Base-by-base conservation (phyloP, 2,329 filamentous ascomycete genomes). In the Rhytidhysteron rufulum region DNA sequence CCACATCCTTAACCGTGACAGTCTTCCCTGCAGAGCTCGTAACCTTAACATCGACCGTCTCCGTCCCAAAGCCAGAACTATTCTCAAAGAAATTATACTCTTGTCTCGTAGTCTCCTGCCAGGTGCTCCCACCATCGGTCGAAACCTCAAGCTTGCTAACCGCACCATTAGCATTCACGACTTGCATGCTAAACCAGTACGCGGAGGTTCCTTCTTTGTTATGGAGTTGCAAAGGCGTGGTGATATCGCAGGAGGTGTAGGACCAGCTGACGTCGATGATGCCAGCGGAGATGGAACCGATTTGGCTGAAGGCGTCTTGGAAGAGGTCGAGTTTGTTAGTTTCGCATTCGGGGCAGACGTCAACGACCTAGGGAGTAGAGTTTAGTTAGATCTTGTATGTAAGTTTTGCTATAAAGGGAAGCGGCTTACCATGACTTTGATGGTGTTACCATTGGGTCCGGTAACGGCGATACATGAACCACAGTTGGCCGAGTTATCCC, bases 131-230 rank as follows among this genome's bases (percentile, higher is more conserved):
- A 9, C 75, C 71, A 52, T 85, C 75, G 15, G 71, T 78, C 43
- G 75, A 79, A 42, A 84, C 79, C 49, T 84, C 79, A 18, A 85
- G 68, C 47, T 65, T 70, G 39, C 67, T 51, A 30, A 84, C 71
- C 13, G 72, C 69, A 44, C 77, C 68, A 57, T 81, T 82, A 52
- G 76, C 66, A 62, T 84, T 83, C 52, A 82, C 69, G 31, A 84
- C 79, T 59, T 85, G 82, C 71, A 81, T 80, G 34, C 70, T 71
- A 65, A 80, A 79, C 75, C 75, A 79, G 58, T 71, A 70, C 21
- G 62, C 54, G 4, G 71, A 74, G 3, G 72, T 70, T 18, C 73
- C 73, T 17, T 68, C 65, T 57, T 80, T 79, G 63, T 76, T 77
- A 58, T 73, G 70, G 18, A 80, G 65, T 33, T 66, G 50, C 8